Conservation (phyloP, 225 moss, liverwort and hornwort genomes). For the Asterella californica region DNA sequence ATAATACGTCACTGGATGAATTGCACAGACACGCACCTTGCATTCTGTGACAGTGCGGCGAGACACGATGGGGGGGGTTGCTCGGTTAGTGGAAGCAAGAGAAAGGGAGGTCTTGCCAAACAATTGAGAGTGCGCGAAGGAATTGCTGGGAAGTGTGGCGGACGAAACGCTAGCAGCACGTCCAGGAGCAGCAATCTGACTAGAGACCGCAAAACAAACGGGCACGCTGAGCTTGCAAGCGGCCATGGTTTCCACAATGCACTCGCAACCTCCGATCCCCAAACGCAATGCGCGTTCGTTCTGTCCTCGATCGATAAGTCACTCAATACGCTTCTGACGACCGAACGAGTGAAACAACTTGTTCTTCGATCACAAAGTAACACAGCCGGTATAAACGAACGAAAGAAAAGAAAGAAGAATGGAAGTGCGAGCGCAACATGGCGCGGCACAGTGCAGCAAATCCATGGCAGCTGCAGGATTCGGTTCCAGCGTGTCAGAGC, state of each 20-base stretch:
- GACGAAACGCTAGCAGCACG: neutral
- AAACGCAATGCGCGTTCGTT: neutral
- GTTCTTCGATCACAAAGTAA: neutral
- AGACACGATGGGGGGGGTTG: neutral
- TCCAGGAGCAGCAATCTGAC: neutral
- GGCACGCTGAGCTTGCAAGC: constrained; percentile 28
- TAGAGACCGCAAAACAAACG: constrained; percentile 1
- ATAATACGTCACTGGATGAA: neutral
- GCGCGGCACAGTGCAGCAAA: neutral
- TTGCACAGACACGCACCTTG: constrained; percentile 18
- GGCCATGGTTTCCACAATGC: constrained; percentile 25
- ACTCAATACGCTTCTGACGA: neutral
- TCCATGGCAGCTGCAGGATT: neutral
- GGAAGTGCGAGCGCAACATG: neutral
- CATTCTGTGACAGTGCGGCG: constrained; percentile 21
- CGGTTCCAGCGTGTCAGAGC: neutral
- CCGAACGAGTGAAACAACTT: neutral
- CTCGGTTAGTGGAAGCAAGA: constrained; percentile 13
- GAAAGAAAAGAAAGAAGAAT: neutral
- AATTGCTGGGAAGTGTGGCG: constrained; percentile 10
- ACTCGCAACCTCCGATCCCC: neutral
- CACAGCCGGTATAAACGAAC: neutral
- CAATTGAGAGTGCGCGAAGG: constrained; percentile 33
- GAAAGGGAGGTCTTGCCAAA: constrained; percentile 33
- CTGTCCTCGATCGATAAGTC: neutral